Percentiles rank a stretch among this genome's conserved stretches.
Conservation (phyloP, 192 early-diverging fungal species). For the Chytriomyces sp. region DNA sequence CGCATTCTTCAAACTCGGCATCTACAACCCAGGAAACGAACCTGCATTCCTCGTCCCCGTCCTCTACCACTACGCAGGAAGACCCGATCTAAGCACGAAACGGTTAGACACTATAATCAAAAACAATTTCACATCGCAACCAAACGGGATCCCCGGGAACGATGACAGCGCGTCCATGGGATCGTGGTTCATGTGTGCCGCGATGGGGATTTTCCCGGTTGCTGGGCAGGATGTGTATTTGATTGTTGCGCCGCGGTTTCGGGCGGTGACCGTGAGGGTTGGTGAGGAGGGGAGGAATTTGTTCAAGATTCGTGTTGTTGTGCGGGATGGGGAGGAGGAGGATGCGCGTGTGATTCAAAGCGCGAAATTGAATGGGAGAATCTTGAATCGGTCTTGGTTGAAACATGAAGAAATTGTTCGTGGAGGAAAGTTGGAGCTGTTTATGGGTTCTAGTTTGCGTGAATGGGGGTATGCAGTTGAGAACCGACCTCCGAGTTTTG, state of each 20-base stretch:
- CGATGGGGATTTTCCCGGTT: conserved; percentile 41
- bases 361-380: not conserved
- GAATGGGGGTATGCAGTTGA: not conserved
- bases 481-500: not conserved
- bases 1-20: conserved; percentile 34
- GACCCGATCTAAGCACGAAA: conserved; percentile 7
- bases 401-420: not conserved
- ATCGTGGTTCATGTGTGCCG: conserved; percentile 32
- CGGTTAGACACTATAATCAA: not conserved
- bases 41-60: conserved; percentile 42
- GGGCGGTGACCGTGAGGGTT: conserved; percentile 1
- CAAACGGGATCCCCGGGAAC: conserved; percentile 38
- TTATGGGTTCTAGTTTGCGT: not conserved
- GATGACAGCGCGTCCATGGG: conserved; percentile 39
- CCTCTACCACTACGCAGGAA: conserved; percentile 42
- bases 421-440: not conserved
- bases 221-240: conserved; percentile 42
- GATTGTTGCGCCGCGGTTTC: conserved; percentile 28
- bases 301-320: not conserved
- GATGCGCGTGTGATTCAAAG: not conserved
- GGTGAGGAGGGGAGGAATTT: not conserved
- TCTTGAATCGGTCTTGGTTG: conserved; percentile 1
- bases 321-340: not conserved
- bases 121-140: conserved; percentile 25
- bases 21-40: conserved; percentile 44